Base-by-base conservation (phyloP, 83 land plant genomes). In the Thuja plicata region DNA sequence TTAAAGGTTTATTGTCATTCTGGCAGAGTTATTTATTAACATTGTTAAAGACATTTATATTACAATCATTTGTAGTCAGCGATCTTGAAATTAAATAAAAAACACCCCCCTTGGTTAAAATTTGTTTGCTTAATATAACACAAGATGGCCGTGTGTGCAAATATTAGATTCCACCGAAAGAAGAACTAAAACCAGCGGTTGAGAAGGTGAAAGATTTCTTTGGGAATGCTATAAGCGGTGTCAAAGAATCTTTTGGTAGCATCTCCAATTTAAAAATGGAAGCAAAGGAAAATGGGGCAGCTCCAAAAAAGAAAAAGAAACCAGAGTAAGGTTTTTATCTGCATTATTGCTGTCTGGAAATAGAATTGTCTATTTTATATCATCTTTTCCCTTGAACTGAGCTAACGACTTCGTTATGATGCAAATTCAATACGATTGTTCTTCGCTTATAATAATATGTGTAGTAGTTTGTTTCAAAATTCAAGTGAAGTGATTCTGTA, bases 131-230 rank as follows among this genome's bases (percentile, higher is more conserved):
- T 30, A 81, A 45, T 82, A 45, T 82, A 45, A 82, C 34, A 24
- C 54, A 24, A n/a, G 30, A 45, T 82, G 85, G 27, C 32, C 2
- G 9, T 43, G 24, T 82, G 85, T 45, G 48, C 16, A 45, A 82
- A 43, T 87, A 87, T 88, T 91, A 96, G 97, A 94, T 96, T 85
- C 97, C 97, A 54, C 77, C 90, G 19, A 90, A 86, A 87, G 97
- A 94, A 46, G 89, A 96, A 89, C 92, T 96, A 2, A 96, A 95
- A 70, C 93, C 97, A 30, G 96, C 94, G 38, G 76, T 94, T n/a
- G 97, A 96, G 78, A 96, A 96, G 88, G 97, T 95, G 91, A 93
- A 92, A 78, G 97, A 96, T 89, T 95, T 95, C 92, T 93, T 96
- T 86, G 97, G 95, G 10, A 93, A 94, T 83, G 90, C 90, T 66